Conservation (phyloP, 208 protist species). For the Angomonas deanei region DNA sequence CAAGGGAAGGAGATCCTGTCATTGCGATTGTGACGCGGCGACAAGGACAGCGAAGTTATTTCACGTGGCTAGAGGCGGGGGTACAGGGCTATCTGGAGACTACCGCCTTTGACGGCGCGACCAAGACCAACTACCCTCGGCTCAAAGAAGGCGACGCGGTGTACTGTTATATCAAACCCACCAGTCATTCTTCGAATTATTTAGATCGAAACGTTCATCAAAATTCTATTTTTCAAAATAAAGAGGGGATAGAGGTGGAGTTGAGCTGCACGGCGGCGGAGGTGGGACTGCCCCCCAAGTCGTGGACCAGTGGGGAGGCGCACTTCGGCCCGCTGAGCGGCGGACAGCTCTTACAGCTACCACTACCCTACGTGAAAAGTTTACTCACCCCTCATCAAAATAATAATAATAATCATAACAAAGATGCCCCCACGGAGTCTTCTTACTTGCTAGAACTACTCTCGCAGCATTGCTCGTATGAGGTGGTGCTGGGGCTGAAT, state of each 20-base stretch:
- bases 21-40: slow-evolving; percentile 57
- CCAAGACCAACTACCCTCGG: slow-evolving; percentile 67
- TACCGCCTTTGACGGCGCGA: slow-evolving; percentile 80
- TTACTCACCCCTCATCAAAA: slow-evolving; percentile 44
- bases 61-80: slow-evolving; percentile 51
- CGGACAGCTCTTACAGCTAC: slow-evolving; percentile 59
- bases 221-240: too few species aligned
- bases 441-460: slow-evolving; percentile 49
- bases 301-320: slow-evolving; percentile 79
- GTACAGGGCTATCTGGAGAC: slow-evolving; percentile 56
- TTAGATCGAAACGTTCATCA: too few species aligned
- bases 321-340: slow-evolving; percentile 69
- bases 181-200: too few species aligned
- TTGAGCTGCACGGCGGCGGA: slow-evolving; percentile 69
- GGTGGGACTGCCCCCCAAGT: slow-evolving; percentile 61
- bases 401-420: neutral
- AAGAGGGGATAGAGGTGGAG: slow-evolving; percentile 36
- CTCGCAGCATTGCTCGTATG: slow-evolving; percentile 59
- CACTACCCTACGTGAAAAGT: slow-evolving; percentile 56
- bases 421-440: neutral
- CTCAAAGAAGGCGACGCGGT: slow-evolving; percentile 68
- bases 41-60: slow-evolving; percentile 47
- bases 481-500: slow-evolving; percentile 73
- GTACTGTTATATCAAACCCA: slow-evolving; percentile 67
- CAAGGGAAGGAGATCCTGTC: slow-evolving; percentile 52